phyloP scores from a whole-genome alignment of 225 moss, liverwort and hornwort genomes.

The Sphagnum contortum region DNA sequence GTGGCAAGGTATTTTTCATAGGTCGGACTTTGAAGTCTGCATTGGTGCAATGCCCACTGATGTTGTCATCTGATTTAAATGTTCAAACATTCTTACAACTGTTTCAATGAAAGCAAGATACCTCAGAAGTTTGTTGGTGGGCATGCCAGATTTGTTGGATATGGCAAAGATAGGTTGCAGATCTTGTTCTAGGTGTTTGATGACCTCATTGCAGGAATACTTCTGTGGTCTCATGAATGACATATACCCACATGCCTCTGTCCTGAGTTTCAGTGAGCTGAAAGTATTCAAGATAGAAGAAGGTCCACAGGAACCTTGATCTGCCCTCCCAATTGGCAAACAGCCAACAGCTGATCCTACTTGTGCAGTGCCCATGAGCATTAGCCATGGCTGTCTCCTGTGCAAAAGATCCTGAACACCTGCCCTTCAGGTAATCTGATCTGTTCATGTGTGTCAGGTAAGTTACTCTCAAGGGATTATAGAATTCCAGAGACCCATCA shows the following conservation, averaged over 20 bases:
- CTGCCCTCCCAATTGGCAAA: constrained; percentile 87
- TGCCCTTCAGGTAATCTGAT: constrained; percentile 51
- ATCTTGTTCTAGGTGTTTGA: too few relatives aligned
- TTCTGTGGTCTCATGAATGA: constrained; percentile 83
- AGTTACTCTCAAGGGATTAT: too few relatives aligned
- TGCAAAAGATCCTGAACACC: constrained; percentile 93
- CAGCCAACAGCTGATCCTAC: constrained; percentile 95
- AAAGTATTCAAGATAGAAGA: constrained; percentile 91
- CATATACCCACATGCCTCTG: constrained; percentile 76
- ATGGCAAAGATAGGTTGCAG: too few relatives aligned
- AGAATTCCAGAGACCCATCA: too few relatives aligned
- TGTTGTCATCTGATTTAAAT: too few relatives aligned
- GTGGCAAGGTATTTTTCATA: too few relatives aligned
- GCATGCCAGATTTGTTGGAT: too few relatives aligned
- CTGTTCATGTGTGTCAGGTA: background rate
- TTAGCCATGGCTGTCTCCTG: constrained; percentile 81
- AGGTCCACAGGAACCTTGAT: constrained; percentile 88
- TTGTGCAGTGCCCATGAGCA: constrained; percentile 75
- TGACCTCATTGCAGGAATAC: constrained; percentile 56
- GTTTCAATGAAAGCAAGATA: too few relatives aligned
- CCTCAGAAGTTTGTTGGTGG: background rate
- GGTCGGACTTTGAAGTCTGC: too few relatives aligned
- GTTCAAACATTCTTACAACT: too few relatives aligned
- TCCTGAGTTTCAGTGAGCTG: constrained; percentile 81
- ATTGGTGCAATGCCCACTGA: too few relatives aligned